Base-by-base conservation (phyloP, 2,329 filamentous ascomycete species). In the Fusarium citri region DNA sequence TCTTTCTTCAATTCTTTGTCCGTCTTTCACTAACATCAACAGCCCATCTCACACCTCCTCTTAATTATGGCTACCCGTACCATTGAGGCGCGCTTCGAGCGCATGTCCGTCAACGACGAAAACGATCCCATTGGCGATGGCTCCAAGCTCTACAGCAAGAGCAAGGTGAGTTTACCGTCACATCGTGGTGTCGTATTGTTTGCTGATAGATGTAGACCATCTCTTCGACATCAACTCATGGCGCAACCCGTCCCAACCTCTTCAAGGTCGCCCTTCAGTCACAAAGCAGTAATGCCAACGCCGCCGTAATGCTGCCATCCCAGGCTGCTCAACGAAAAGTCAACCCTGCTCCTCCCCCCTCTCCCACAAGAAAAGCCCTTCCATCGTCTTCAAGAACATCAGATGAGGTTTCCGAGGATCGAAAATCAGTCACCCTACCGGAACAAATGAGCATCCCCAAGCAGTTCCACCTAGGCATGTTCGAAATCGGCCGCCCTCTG, bases 381-480 rank as follows among this genome's bases (percentile, higher is more conserved):
- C 82, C 80, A 34, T 80, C 80, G 30, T 78, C 79, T 14, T 78
- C 80, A 15, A 76, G 82, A 54, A 71, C 78, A 34, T 78, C 83
- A 34, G 85, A 87, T 28, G 91, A 92, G 68, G 66, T 80, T 28
- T 78, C 66, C 22, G 79, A 79, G 48, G 87, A 90, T 71, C 83
- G 84, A 46, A 85, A 85, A 70, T 84, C 85, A 25, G 78, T 82
- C 47, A 77, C 84, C 11, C 79, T 91, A 57, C 83, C 86, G 61
- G 85, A 90, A 49, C 88, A 91, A 76, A 86, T 89, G 40, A 76
- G 79, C 68, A 60, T 83, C 22, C 86, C 86, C 45, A 90, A 88
- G 73, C 81, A 94, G 72, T 94, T 94, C 81, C 93, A 97, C 78
- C 88, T 97, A 6, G 92, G 93, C 80, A 97, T 97, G 93, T 97